Conservation (phyloP, 2,329 filamentous ascomycete genomes). For the Elsinoe fawcettii region DNA sequence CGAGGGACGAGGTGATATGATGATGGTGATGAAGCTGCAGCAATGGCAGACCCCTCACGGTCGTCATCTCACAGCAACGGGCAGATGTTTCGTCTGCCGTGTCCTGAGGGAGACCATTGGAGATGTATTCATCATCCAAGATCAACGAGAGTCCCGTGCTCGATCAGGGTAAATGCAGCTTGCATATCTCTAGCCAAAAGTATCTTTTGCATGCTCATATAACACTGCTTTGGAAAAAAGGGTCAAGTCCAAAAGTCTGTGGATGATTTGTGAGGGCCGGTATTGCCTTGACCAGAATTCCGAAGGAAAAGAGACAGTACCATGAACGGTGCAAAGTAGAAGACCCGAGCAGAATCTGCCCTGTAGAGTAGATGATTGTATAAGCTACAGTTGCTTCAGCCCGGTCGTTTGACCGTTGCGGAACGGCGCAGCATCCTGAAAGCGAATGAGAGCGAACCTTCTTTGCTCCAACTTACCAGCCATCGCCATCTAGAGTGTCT, state of each 20-base stretch:
- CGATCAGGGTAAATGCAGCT: neutral
- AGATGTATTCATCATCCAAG: neutral
- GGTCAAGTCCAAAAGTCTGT: neutral
- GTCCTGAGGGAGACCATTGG: neutral
- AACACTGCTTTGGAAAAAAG: neutral
- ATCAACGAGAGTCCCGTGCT: neutral
- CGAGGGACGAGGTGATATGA: neutral
- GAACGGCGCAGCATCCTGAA: neutral
- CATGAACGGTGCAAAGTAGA: neutral
- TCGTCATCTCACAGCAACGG: neutral
- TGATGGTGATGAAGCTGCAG: neutral
- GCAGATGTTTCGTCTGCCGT: neutral
- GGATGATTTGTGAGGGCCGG: neutral
- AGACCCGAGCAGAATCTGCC: neutral
- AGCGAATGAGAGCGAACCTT: neutral
- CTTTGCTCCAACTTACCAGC: conserved; percentile 7
- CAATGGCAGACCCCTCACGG: neutral
- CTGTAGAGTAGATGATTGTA: neutral
- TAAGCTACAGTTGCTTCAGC: conserved; percentile 1
- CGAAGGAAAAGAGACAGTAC: neutral
- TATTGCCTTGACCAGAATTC: neutral
- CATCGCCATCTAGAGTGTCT: neutral
- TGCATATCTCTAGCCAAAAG: neutral
- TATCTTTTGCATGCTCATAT: neutral
- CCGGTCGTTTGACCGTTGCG: neutral